phyloP scores from a whole-genome alignment of 192 early-diverging fungal species.

The Backusella morwellensis region DNA sequence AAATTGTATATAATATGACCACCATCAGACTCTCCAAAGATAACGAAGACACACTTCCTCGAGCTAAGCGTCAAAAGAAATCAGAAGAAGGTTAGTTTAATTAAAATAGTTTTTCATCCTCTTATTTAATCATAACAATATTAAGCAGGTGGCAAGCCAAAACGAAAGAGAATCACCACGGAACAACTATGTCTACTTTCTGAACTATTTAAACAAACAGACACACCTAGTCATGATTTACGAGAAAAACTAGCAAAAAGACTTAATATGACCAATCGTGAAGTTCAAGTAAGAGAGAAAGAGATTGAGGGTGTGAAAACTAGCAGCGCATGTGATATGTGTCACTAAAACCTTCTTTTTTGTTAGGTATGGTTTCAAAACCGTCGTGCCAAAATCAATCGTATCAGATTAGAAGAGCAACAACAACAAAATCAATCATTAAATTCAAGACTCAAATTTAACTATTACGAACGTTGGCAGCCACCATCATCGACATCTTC shows the following conservation, averaged over 20 bases:
- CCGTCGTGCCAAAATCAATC: conserved; percentile 77
- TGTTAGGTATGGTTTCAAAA: conserved; percentile 83
- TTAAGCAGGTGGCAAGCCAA: conserved; percentile 48
- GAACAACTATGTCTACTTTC: conserved; percentile 70
- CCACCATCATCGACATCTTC: conserved; percentile 7
- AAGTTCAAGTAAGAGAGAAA: conserved; percentile 61
- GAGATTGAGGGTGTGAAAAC: neutral
- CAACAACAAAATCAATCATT: conserved; percentile 13
- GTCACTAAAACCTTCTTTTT: conserved; percentile 6
- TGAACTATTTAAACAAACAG: conserved; percentile 68
- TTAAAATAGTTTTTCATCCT: neutral
- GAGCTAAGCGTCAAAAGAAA: conserved; percentile 14
- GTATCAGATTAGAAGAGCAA: conserved; percentile 28
- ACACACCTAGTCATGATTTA: conserved; percentile 76
- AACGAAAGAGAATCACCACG: conserved; percentile 72
- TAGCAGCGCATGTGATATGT: conserved; percentile 22
- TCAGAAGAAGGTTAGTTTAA: neutral
- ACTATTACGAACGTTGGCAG: conserved; percentile 7
- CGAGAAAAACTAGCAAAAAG: conserved; percentile 71
- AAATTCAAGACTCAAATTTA: conserved; percentile 6
- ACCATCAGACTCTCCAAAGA: neutral
- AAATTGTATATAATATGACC: neutral
- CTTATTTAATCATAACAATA: neutral
- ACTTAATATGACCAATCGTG: conserved; percentile 75
- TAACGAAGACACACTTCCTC: neutral